Evolutionary conservation across 495 filamentous ascomycete genomes (phyloP).

Genomic region (Copromyces sp.): DNA sequence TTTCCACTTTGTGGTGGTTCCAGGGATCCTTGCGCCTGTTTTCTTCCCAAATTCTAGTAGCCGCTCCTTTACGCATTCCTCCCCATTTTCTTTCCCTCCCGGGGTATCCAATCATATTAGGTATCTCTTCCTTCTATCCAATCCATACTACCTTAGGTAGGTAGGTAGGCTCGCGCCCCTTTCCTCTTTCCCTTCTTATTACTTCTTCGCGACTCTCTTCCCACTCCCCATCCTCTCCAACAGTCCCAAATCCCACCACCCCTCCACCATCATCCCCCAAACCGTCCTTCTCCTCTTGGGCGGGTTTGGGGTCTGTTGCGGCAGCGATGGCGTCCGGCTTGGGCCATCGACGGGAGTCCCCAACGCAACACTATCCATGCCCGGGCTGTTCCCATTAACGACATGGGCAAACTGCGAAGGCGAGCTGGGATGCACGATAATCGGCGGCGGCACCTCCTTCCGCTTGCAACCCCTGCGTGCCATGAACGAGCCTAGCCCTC

Average conservation of each 20-base stretch:
- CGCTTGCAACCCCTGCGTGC: not conserved
- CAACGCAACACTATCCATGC: conserved; percentile 3
- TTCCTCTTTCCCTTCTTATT: not conserved
- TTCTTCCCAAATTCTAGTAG: not conserved
- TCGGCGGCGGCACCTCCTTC: conserved; percentile 11
- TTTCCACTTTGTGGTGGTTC: not conserved
- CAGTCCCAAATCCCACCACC: conserved; percentile 41
- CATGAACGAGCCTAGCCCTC: conserved; percentile 1
- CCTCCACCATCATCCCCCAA: conserved; percentile 27
- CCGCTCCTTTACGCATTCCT: not conserved
- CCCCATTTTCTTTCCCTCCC: not conserved
- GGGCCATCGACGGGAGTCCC: not conserved
- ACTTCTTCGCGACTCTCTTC: conserved; percentile 12
- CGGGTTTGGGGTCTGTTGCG: not conserved
- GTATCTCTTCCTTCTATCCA: not conserved
- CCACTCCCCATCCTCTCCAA: conserved; percentile 26
- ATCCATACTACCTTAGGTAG: not conserved
- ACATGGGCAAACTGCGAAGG: conserved; percentile 1
- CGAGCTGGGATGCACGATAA: conserved; percentile 6
- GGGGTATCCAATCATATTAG: not conserved
- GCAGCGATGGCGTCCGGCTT: not conserved
- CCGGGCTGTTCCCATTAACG: not conserved
- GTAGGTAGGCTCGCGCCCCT: not conserved
- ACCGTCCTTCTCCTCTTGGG: conserved; percentile 29
- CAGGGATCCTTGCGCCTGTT: not conserved